Conservation (phyloP, 371 early-diverging fungal genomes). For the Cladochytrium tenue region DNA sequence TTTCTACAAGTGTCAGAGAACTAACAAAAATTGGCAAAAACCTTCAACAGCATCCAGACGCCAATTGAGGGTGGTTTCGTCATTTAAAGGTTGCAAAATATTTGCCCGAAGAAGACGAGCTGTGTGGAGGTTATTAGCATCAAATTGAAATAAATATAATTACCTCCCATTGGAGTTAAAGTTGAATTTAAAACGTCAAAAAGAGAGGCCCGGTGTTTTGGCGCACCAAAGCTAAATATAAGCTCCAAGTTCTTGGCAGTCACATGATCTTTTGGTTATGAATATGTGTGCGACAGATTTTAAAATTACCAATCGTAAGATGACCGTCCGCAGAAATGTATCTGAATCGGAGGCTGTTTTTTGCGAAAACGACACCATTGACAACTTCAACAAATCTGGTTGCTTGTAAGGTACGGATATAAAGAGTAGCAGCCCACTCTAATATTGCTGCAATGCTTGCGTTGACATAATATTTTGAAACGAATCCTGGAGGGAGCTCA, state of each 20-base stretch:
- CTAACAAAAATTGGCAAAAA: conserved; percentile 27
- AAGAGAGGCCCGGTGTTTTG: conserved; percentile 51
- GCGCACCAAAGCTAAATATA: conserved; percentile 46
- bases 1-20: conserved; percentile 41
- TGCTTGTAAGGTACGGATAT: too few relatives aligned
- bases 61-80: conserved; percentile 13
- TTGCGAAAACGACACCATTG: conserved; percentile 52
- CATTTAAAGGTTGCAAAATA: conserved; percentile 69
- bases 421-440: conserved; percentile 47
- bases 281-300: neutral
- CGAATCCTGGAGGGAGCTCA: conserved; percentile 13
- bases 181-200: conserved; percentile 63
- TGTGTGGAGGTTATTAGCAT: conserved; percentile 6
- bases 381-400: too few relatives aligned
- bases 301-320: conserved; percentile 60
- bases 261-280: conserved; percentile 27
- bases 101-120: conserved; percentile 70
- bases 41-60: conserved; percentile 62
- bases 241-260: conserved; percentile 69
- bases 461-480: conserved; percentile 51
- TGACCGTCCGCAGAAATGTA: conserved; percentile 64
- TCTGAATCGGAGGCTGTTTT: conserved; percentile 65
- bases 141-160: neutral
- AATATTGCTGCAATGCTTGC: conserved; percentile 57
- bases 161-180: conserved; percentile 68